phyloP scores from a whole-genome alignment of 2,329 filamentous ascomycete species.

The Penicillium sp. region DNA sequence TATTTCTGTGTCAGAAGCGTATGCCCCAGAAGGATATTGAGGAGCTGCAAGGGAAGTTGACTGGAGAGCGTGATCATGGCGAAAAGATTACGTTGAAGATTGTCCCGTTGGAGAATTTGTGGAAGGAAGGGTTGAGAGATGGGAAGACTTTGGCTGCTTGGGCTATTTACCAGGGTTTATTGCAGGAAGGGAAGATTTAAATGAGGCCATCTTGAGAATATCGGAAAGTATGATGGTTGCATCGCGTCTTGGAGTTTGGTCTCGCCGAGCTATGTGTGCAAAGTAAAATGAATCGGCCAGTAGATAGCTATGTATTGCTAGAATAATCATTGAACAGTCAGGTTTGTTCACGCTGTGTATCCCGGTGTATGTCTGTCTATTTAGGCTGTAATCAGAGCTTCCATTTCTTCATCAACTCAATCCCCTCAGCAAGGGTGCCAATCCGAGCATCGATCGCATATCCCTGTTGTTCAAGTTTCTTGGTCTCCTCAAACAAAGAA shows the following conservation, averaged over 20 bases:
- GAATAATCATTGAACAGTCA: background rate
- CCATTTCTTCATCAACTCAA: constrained; percentile 65
- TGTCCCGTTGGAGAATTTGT: constrained; percentile 52
- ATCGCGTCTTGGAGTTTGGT: no score
- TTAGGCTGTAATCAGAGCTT: constrained; percentile 4
- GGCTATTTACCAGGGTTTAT: constrained; percentile 56
- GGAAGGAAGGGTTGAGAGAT: constrained; percentile 57
- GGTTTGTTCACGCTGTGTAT: background rate
- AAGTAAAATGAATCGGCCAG: no score
- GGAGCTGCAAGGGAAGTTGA: constrained; percentile 53
- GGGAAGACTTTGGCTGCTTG: constrained; percentile 57
- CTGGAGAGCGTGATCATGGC: constrained; percentile 55
- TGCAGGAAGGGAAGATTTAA: constrained; percentile 45
- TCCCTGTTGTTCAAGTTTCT: constrained; percentile 66
- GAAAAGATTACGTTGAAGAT: constrained; percentile 62
- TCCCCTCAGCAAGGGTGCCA: constrained; percentile 74
- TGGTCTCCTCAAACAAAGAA: constrained; percentile 66
- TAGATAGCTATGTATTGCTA: no score
- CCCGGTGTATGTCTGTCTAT: background rate
- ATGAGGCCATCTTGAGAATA: no score
- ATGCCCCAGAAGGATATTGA: constrained; percentile 51
- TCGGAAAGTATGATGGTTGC: no score
- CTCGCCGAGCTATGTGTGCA: background rate
- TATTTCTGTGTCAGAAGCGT: constrained; percentile 57
- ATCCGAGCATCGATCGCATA: constrained; percentile 79